A percentile compares a stretch with the other conserved stretches of the same genome.
Evolutionary conservation across 2,329 filamentous ascomycete genomes (phyloP).

Genomic region (Pseudomassariella vexata): DNA sequence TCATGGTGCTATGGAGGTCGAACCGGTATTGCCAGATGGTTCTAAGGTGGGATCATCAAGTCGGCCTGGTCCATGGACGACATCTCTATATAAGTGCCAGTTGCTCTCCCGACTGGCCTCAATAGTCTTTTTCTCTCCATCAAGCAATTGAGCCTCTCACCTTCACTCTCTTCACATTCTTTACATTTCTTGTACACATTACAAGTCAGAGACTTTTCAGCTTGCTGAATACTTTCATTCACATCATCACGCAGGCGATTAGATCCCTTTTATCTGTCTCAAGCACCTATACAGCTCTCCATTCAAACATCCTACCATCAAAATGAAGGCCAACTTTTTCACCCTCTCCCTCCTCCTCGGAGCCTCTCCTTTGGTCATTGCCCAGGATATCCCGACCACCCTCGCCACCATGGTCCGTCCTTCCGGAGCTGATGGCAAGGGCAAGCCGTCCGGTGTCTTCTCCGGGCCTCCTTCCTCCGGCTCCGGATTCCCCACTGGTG

Average conservation of each 20-base stretch:
- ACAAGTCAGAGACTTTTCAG: no score
- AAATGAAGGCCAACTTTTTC: conserved; percentile 9
- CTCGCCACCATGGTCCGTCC: conserved; percentile 2
- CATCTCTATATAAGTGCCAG: no score
- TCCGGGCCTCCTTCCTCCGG: not conserved
- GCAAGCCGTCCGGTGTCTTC: not conserved
- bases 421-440: conserved; percentile 2
- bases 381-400: conserved; percentile 2
- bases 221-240: conserved; percentile 8
- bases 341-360: conserved; percentile 5
- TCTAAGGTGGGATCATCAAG: no score
- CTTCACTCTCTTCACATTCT: no score
- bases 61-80: no score
- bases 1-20: no score
- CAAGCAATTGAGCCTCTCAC: no score
- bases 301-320: not conserved
- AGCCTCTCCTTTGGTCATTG: conserved; percentile 2
- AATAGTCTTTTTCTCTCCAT: no score
- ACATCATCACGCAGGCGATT: conserved; percentile 6
- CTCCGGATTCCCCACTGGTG: not conserved
- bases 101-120: no score
- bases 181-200: no score
- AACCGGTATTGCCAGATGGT: no score
- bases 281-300: no score
- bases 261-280: not conserved